Conservation (phyloP, 2,329 filamentous ascomycete genomes). For the Colletotrichum echinochloae region DNA sequence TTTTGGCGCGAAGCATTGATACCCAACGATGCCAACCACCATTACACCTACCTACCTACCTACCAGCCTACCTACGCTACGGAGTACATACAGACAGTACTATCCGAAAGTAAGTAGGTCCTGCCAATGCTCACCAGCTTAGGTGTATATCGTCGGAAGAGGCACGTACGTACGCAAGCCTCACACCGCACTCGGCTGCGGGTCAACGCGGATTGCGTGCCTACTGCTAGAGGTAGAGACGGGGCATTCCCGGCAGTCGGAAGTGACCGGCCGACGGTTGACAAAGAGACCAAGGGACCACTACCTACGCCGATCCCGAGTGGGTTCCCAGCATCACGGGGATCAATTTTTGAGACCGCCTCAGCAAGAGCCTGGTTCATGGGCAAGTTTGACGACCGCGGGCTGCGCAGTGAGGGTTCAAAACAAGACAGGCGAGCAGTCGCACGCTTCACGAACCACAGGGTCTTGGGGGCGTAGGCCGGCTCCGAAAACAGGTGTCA, state of each 20-base stretch:
- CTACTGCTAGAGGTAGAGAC: neutral
- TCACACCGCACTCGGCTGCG: neutral
- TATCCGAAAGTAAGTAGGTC: neutral
- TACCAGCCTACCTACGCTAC: too few species aligned
- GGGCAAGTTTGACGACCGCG: conserved; percentile 3
- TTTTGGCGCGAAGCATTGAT: conserved; percentile 53
- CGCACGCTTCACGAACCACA: conserved; percentile 7
- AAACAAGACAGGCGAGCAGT: conserved; percentile 1
- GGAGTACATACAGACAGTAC: neutral
- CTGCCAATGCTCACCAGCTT: conserved; percentile 1
- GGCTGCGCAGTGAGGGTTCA: conserved; percentile 3
- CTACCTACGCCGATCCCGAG: conserved; percentile 17
- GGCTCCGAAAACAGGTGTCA: conserved; percentile 10
- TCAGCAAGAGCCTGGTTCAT: conserved; percentile 7
- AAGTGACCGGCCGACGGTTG: neutral
- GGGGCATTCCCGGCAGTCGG: conserved; percentile 15
- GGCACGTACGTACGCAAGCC: neutral
- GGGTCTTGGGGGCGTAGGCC: conserved; percentile 11
- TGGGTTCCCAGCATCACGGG: conserved; percentile 10
- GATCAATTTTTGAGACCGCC: neutral
- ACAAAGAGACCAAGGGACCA: conserved; percentile 5
- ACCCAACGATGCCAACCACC: conserved; percentile 49
- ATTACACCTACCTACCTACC: neutral
- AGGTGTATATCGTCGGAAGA: neutral
- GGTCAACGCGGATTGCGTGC: conserved; percentile 6